Evolutionary conservation across 768 basidiomycete species (phyloP).

Genomic region (Rhodotorula babjevae): DNA sequence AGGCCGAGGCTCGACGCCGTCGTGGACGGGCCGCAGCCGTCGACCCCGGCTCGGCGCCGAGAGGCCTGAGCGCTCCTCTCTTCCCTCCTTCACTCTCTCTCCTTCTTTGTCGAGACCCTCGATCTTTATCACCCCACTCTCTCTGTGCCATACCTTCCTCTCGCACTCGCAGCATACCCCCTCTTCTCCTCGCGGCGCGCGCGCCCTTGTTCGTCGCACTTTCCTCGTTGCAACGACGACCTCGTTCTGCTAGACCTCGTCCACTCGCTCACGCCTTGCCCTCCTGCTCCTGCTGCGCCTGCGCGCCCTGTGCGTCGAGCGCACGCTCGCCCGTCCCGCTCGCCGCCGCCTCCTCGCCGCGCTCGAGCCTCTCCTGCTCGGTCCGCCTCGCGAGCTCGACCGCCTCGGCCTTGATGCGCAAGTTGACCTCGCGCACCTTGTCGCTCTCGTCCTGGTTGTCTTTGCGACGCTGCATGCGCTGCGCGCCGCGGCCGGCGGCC

Average conservation of each 20-base stretch:
- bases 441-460: slow-evolving; percentile 22
- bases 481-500: slow-evolving; percentile 54
- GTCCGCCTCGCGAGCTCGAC: slow-evolving; percentile 5
- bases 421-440: slow-evolving; percentile 23
- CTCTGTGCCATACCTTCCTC: no score
- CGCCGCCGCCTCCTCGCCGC: background rate
- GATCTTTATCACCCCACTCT: no score
- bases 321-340: background rate
- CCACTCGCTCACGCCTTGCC: background rate
- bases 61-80: no score
- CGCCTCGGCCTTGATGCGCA: slow-evolving; percentile 33
- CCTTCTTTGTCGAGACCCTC: no score
- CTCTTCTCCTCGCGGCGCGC: no score
- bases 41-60: no score
- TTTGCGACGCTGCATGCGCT: slow-evolving; percentile 30
- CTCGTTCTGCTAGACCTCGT: background rate
- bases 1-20: no score
- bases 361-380: background rate
- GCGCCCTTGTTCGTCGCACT: no score
- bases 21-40: no score
- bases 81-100: no score
- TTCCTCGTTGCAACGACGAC: no score
- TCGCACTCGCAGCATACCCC: no score
- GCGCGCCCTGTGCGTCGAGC: background rate
- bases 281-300: background rate